Base-by-base conservation (phyloP, 129 eudicot genomes). In the Escallonia herrerae region DNA sequence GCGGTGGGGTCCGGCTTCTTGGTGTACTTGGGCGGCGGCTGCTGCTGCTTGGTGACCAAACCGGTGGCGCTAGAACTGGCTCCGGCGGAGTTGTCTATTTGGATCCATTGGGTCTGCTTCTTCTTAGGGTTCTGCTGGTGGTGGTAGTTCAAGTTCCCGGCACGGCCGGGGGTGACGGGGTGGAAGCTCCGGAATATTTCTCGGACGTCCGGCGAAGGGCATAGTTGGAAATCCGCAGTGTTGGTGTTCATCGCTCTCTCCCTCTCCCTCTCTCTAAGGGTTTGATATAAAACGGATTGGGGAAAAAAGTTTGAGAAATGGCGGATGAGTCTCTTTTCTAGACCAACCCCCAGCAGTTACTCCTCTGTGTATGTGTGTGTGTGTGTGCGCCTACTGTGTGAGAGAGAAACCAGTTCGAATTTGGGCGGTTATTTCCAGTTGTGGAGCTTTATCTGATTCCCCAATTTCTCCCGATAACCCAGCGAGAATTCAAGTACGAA, bases 1-100 rank as follows among this genome's bases (percentile, higher is more conserved):
- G 89, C 91, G 70, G 43, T 44, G 1, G 85, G 89, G 80, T 90
- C 89, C 0, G 95, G 87, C 59, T 84, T 90, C 43, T 79, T 84
- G 10, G 48, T 11, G 52, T 69, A 70, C 52, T 72, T 87, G 58
- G 77, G 80, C 33, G 33, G 33, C 33, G 0, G 33, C 33, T 22
- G 33, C 33, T 22, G 33, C 33, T 22, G 33, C 56, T 72, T 77
- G 56, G 52, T 38, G 8, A 53, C 22, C 33, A 22, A 22, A n/a
- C 22, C 57, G 45, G 12, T 49, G 54, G 63, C 15, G 15, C 57
- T 57, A 22, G 67, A 52, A 44, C 54, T 69, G 50, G 42, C 22
- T 15, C n/a, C 65, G 55, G 62, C 48, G 40, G 76, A 7, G 41
- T 64, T 41, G 45, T 58, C 68, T 61, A 63, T 56, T 40, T 59